Evolutionary conservation across 331 rosid species (phyloP).

Genomic region (Malus hybrid): DNA sequence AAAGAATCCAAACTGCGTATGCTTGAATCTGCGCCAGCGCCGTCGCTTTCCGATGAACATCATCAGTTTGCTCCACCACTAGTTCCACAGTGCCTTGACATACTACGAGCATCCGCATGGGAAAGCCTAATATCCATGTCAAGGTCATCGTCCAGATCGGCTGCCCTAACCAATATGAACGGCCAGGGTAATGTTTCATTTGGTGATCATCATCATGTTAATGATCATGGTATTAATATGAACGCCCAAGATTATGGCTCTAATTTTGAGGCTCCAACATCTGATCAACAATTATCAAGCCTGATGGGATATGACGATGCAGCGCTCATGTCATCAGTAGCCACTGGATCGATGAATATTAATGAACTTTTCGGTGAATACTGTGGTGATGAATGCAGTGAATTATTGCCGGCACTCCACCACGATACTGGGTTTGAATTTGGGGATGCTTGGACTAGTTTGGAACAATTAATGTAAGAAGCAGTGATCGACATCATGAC

Average conservation of each 20-base stretch:
- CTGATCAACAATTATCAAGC: not conserved
- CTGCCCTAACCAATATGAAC: not conserved
- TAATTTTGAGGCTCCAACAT: not conserved
- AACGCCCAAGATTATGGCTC: not conserved
- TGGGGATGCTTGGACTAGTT: not conserved
- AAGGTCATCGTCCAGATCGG: not conserved
- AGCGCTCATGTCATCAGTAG: not conserved
- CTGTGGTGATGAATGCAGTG: not conserved
- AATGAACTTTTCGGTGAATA: not conserved
- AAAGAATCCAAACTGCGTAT: not conserved
- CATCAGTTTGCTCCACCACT: not conserved
- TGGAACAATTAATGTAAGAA: not conserved
- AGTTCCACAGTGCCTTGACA: not conserved
- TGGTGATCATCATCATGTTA: not conserved
- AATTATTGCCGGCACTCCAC: not conserved
- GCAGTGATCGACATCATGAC: not conserved
- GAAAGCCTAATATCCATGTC: slow-evolving; percentile 3
- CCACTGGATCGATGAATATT: not conserved
- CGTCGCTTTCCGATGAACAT: not conserved
- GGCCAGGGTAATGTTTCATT: not conserved
- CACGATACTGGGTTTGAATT: not conserved
- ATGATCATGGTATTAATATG: not conserved
- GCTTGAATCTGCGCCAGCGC: not conserved
- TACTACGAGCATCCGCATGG: not conserved
- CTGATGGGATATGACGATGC: not conserved